These are phyloP conservation scores for Dioszegia crocea DNA, from an alignment of 768 basidiomycete species.

Conservation along the genomic window DNA sequence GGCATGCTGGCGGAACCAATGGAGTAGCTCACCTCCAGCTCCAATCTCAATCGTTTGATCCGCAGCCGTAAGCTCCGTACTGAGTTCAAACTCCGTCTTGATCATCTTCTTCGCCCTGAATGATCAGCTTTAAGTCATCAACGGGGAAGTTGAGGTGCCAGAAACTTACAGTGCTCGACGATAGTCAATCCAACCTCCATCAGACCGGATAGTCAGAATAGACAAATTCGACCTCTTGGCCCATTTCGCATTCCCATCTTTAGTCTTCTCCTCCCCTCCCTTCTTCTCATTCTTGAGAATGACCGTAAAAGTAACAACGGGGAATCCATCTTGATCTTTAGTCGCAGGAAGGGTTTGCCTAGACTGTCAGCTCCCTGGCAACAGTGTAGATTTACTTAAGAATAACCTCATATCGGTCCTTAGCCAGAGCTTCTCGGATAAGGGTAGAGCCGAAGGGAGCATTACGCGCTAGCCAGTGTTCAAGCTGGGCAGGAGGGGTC, in stretches of 20 bases:
- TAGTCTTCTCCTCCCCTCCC: slow-evolving; percentile 52
- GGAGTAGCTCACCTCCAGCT: not conserved
- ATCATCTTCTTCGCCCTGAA: slow-evolving; percentile 65
- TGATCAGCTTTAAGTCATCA: slow-evolving; percentile 1
- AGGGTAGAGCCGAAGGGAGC: slow-evolving; percentile 24
- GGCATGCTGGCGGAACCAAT: not conserved
- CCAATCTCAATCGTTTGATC: slow-evolving; percentile 55
- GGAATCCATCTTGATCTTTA: slow-evolving; percentile 63
- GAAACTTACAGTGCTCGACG: slow-evolving; percentile 68
- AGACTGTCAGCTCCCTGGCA: not conserved
- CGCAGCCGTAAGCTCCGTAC: slow-evolving; percentile 63
- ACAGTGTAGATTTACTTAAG: slow-evolving; percentile 9
- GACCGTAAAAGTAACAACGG: slow-evolving; percentile 60
- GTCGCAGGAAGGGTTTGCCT: slow-evolving; percentile 19
- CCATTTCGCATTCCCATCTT: not conserved
- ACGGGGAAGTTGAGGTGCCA: too few relatives aligned
- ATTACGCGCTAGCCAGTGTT: slow-evolving; percentile 21
- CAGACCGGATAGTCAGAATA: slow-evolving; percentile 59
- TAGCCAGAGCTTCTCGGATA: slow-evolving; percentile 13
- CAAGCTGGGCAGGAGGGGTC: slow-evolving; percentile 20
- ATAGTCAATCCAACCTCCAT: slow-evolving; percentile 70
- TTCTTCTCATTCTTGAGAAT: slow-evolving; percentile 59
- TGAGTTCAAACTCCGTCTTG: slow-evolving; percentile 52
- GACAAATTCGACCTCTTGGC: slow-evolving; percentile 39
- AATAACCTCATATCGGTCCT: slow-evolving; percentile 11